Conservation (phyloP, 1,284 basidiomycete species). For the Ganoderma sp. region DNA sequence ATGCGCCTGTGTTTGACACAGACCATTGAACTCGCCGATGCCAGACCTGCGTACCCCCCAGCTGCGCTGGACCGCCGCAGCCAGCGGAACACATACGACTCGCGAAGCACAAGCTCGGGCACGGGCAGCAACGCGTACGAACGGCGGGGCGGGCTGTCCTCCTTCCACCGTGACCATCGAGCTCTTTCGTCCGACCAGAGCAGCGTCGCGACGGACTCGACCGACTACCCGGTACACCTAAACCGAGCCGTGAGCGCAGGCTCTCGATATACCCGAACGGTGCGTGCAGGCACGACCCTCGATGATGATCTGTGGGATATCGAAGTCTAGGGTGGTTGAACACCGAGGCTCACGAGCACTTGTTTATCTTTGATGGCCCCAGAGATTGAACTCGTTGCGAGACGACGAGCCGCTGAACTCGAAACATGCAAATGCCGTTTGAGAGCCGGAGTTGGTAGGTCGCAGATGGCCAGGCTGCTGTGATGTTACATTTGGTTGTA, state of each 20-base stretch:
- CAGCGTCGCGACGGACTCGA: slow-evolving; percentile 4
- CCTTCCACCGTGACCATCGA: background rate
- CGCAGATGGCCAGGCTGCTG: too few species aligned
- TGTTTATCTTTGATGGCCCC: background rate
- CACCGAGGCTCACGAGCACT: background rate
- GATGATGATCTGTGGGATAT: background rate
- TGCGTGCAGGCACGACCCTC: background rate
- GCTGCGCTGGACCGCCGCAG: background rate
- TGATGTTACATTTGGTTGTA: background rate
- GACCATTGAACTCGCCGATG: slow-evolving; percentile 19
- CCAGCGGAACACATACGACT: background rate
- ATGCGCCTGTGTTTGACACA: background rate
- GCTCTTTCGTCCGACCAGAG: background rate
- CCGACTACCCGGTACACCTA: slow-evolving; percentile 5
- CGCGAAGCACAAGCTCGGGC: slow-evolving; percentile 2
- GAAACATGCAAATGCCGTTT: background rate
- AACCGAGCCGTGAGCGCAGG: background rate
- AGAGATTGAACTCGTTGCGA: slow-evolving; percentile 8
- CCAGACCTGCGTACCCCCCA: background rate
- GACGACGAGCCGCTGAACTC: background rate
- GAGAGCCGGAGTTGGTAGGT: background rate
- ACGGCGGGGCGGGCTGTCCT: background rate
- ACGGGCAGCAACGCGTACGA: background rate
- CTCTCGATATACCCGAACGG: background rate
- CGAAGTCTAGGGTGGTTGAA: background rate